Evolutionary conservation across 768 basidiomycete species (phyloP).

Genomic region (Cubamyces lactineus): DNA sequence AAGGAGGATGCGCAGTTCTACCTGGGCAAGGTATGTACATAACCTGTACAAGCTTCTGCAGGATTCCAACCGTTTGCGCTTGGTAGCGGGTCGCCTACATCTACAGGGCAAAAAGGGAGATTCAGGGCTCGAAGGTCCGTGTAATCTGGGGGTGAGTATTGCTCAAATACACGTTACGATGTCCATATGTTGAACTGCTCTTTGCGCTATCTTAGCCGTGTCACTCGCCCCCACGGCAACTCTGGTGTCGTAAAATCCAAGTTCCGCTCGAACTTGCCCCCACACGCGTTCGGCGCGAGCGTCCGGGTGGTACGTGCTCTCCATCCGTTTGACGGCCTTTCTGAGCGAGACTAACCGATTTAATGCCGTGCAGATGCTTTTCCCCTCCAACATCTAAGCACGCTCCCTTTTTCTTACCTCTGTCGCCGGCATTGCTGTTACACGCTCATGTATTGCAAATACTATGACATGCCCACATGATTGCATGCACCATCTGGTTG

Average conservation of each 20-base stretch:
- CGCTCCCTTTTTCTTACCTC: conserved; percentile 28
- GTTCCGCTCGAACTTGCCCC: conserved; percentile 94
- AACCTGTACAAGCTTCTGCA: too few species aligned
- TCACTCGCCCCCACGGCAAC: conserved; percentile 92
- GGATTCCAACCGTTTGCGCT: not conserved
- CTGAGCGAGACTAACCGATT: not conserved
- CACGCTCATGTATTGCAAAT: conserved; percentile 36
- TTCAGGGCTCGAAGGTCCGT: conserved; percentile 92
- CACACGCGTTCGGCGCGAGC: conserved; percentile 90
- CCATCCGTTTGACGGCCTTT: not conserved
- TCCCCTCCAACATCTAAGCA: conserved; percentile 81
- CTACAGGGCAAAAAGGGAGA: conserved; percentile 94
- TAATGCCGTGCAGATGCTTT: conserved; percentile 72
- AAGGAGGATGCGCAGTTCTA: conserved; percentile 98
- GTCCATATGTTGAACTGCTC: not conserved
- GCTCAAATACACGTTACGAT: not conserved
- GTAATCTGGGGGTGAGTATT: conserved; percentile 96
- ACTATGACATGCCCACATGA: conserved; percentile 41
- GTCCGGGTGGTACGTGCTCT: conserved; percentile 74
- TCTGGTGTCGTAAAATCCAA: conserved; percentile 97
- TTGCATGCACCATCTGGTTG: conserved; percentile 30
- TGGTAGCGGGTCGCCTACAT: conserved; percentile 92
- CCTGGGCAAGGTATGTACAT: conserved; percentile 86
- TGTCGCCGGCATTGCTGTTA: conserved; percentile 30
- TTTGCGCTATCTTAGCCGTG: conserved; percentile 56